Conservation (phyloP, 2,329 filamentous ascomycete species). For the Ceratocystis cubensis region DNA sequence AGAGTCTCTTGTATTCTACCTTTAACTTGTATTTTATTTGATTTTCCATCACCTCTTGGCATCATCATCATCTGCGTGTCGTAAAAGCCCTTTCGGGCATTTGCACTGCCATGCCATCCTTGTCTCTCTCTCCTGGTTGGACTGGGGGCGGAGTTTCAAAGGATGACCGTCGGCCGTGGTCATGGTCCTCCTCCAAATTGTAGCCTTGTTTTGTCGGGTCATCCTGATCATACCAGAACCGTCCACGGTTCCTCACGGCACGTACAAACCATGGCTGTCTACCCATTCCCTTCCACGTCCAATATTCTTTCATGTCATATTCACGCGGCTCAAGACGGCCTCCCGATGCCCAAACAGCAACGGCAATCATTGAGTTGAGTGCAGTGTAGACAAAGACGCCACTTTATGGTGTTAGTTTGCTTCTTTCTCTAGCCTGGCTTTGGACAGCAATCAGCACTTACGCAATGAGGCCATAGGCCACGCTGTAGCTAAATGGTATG, state of each 20-base stretch:
- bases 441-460: conserved; percentile 29
- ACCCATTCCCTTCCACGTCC: conserved; percentile 40
- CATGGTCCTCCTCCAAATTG: conserved; percentile 18
- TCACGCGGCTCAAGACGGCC: conserved; percentile 37
- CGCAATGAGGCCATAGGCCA: conserved; percentile 65
- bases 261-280: conserved; percentile 38
- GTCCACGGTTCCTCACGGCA: conserved; percentile 24
- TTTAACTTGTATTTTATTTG: not conserved
- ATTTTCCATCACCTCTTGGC: not conserved
- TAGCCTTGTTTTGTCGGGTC: conserved; percentile 20
- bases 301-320: conserved; percentile 44
- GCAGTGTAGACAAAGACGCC: conserved; percentile 43
- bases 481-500: conserved; percentile 68
- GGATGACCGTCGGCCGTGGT: conserved; percentile 15
- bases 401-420: conserved; percentile 25
- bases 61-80: not conserved
- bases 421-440: not conserved
- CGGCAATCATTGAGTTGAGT: conserved; percentile 37
- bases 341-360: conserved; percentile 34
- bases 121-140: conserved; percentile 15
- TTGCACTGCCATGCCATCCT: conserved; percentile 18
- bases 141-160: conserved; percentile 20
- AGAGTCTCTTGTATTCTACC: not conserved
- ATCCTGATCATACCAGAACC: conserved; percentile 18
- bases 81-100: conserved; percentile 18